Conservation (phyloP, 441 rosid genomes). For the Dalechampia spathulata region DNA sequence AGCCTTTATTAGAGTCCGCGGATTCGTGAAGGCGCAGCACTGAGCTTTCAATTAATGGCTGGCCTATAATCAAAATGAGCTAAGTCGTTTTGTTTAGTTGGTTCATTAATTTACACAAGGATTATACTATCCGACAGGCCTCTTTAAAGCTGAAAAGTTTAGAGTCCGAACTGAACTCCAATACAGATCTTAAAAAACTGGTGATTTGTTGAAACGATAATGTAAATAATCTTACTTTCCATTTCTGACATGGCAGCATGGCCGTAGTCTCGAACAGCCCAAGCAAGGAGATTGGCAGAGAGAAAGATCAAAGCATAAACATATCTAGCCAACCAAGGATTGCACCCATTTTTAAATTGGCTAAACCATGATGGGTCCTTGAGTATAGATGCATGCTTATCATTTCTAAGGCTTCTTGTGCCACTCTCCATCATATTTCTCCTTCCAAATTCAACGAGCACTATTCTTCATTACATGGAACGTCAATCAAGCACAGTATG, state of each 20-base stretch:
- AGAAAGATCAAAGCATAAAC: constrained; percentile 77
- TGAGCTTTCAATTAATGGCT: no score
- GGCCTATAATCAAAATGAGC: no score
- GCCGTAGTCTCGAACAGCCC: constrained; percentile 89
- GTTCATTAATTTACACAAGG: no score
- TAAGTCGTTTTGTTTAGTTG: no score
- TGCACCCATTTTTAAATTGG: constrained; percentile 71
- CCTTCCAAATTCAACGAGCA: constrained; percentile 18
- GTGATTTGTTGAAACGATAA: not conserved
- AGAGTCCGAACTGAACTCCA: no score
- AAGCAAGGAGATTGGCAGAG: constrained; percentile 69
- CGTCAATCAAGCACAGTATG: constrained; percentile 6
- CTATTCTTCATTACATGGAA: constrained; percentile 37
- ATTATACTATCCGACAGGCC: no score
- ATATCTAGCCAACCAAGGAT: constrained; percentile 98
- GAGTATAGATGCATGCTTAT: constrained; percentile 27
- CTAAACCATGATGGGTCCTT: constrained; percentile 63
- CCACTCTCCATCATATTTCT: constrained; percentile 50
- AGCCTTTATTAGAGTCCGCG: no score
- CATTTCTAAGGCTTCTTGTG: constrained; percentile 22
- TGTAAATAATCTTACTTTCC: constrained; percentile 44
- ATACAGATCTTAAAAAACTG: no score
- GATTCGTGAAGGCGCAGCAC: no score
- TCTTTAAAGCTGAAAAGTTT: no score
- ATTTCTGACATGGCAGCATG: constrained; percentile 46